A percentile compares a stretch with the other conserved stretches of the same genome.
Conservation (phyloP, 129 eudicot genomes). For the Arctium minus region DNA sequence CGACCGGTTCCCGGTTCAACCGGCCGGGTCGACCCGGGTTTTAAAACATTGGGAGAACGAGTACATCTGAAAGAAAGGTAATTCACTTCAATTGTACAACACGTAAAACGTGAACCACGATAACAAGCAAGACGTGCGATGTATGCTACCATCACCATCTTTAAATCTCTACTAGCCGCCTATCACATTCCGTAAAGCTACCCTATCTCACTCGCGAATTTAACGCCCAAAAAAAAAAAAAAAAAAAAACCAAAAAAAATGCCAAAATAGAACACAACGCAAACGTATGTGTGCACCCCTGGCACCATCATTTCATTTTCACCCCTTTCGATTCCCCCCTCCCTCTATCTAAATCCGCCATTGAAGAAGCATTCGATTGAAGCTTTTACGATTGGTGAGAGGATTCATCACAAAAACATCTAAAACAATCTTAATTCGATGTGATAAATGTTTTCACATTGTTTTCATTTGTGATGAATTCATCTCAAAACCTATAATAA, state of each 20-base stretch:
- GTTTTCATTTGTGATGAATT: slow-evolving; percentile 10
- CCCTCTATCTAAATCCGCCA: slow-evolving; percentile 28
- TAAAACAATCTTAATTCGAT: background rate
- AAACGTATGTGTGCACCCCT: slow-evolving; percentile 31
- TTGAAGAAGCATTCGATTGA: slow-evolving; percentile 6
- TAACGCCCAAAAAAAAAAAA: background rate
- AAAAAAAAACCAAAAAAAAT: background rate
- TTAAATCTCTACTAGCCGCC: slow-evolving; percentile 5
- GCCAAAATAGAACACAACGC: slow-evolving; percentile 35
- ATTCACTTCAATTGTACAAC: slow-evolving; percentile 20
- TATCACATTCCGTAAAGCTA: background rate
- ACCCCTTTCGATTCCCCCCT: background rate
- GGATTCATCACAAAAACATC: slow-evolving; percentile 19
- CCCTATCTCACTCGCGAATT: background rate
- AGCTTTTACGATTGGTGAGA: slow-evolving; percentile 1
- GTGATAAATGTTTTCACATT: slow-evolving; percentile 25
- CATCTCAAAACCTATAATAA: slow-evolving; percentile 13
- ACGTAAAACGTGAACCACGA: slow-evolving; percentile 26
- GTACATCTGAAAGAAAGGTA: background rate
- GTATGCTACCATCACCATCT: slow-evolving; percentile 9
- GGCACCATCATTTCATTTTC: slow-evolving; percentile 23
- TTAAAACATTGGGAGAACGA: no score
- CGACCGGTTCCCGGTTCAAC: no score
- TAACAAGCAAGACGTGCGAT: slow-evolving; percentile 17
- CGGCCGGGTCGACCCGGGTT: no score